These are phyloP conservation scores for Suillus clintonianus DNA, from an alignment of 768 basidiomycete species.

Conservation along the genomic window DNA sequence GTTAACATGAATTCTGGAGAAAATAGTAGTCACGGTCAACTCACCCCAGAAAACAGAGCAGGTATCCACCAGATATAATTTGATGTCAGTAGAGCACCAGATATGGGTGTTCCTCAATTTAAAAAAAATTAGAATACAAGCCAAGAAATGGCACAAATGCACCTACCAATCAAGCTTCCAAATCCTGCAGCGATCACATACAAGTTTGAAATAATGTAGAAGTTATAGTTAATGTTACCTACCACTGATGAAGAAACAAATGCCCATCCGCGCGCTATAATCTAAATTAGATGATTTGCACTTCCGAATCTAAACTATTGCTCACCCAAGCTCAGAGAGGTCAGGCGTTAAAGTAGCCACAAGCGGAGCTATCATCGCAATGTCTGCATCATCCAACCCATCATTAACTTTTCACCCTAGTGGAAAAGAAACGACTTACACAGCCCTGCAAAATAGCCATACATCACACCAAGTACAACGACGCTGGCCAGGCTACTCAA, in stretches of 20 bases:
- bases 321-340: slow-evolving; percentile 50
- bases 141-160: not conserved
- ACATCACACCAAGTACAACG: slow-evolving; percentile 40
- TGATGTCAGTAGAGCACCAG: slow-evolving; percentile 54
- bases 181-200: slow-evolving; percentile 14
- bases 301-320: not conserved
- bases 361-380: slow-evolving; percentile 44
- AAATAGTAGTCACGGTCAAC: slow-evolving; percentile 1
- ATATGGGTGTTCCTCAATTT: slow-evolving; percentile 54
- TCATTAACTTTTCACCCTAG: not conserved
- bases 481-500: slow-evolving; percentile 35
- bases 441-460: slow-evolving; percentile 46
- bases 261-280: slow-evolving; percentile 41
- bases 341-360: slow-evolving; percentile 43
- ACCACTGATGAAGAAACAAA: slow-evolving; percentile 52
- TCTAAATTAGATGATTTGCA: slow-evolving; percentile 2
- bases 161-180: slow-evolving; percentile 25
- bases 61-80: slow-evolving; percentile 60
- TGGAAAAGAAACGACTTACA: slow-evolving; percentile 16
- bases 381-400: slow-evolving; percentile 23
- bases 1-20: not conserved
- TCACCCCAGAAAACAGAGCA: slow-evolving; percentile 50
- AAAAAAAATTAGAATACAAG: slow-evolving; percentile 21
- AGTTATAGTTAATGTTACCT: slow-evolving; percentile 9
- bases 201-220: slow-evolving; percentile 1